Evolutionary conservation across 2,329 filamentous ascomycete species (phyloP).

Genomic region (Bisporella sp.): DNA sequence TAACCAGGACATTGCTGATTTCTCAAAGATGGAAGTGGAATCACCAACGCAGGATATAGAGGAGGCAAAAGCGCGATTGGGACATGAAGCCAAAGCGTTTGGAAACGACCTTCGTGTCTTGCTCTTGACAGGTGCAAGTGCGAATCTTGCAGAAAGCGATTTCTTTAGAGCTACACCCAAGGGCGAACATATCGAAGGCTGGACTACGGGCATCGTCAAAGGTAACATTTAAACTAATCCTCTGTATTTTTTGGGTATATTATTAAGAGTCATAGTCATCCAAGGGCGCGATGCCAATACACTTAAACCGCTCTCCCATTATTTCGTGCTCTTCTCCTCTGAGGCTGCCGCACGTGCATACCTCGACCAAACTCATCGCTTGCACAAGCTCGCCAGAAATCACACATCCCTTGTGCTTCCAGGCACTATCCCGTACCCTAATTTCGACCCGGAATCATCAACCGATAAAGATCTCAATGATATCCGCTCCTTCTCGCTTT

Average conservation of each 20-base stretch:
- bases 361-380: slow-evolving; percentile 42
- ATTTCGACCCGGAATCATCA: too few species aligned
- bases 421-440: too few species aligned
- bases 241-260: not conserved
- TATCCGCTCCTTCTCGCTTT: slow-evolving; percentile 42
- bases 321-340: slow-evolving; percentile 63
- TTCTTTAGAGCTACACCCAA: slow-evolving; percentile 61
- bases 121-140: slow-evolving; percentile 50
- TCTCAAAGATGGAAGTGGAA: not conserved
- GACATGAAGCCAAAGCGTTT: not conserved
- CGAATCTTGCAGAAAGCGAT: slow-evolving; percentile 57
- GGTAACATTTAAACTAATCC: slow-evolving; percentile 28
- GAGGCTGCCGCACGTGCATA: slow-evolving; percentile 54
- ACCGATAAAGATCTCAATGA: slow-evolving; percentile 21
- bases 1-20: not conserved
- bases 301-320: slow-evolving; percentile 55
- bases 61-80: not conserved
- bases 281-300: slow-evolving; percentile 58
- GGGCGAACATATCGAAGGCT: slow-evolving; percentile 58
- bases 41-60: not conserved
- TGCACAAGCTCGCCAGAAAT: slow-evolving; percentile 38
- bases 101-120: slow-evolving; percentile 30
- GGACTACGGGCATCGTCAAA: slow-evolving; percentile 56
- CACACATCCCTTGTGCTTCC: too few species aligned
- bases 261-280: slow-evolving; percentile 35